Conservation (phyloP, 768 basidiomycete species). For the Xerocomellus chrysenteron region DNA sequence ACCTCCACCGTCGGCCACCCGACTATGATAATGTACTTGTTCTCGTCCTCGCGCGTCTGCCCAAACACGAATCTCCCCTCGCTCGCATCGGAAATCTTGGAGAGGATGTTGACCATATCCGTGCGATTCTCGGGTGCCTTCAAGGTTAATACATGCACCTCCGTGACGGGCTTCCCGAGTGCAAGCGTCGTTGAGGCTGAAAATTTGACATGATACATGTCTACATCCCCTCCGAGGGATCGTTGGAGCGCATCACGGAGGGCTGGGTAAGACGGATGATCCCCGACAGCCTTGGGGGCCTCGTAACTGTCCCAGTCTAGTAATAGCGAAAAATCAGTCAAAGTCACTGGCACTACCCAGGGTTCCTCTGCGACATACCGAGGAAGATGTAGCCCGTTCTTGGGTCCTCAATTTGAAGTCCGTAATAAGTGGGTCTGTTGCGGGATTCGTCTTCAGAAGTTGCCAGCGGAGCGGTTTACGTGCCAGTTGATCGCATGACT, state of each 20-base stretch:
- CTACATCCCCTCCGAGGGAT: neutral
- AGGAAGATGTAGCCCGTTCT: constrained; percentile 14
- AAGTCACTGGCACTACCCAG: too few species aligned
- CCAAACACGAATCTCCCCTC: constrained; percentile 19
- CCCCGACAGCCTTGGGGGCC: constrained; percentile 14
- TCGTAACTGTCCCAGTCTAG: constrained; percentile 30
- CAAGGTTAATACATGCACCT: constrained; percentile 16
- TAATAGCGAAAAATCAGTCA: neutral
- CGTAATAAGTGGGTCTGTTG: constrained; percentile 20
- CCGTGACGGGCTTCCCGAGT: constrained; percentile 23
- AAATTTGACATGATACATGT: constrained; percentile 25
- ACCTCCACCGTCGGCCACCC: constrained; percentile 30
- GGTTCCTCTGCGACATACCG: constrained; percentile 7
- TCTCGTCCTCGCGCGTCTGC: constrained; percentile 19
- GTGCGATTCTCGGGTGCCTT: constrained; percentile 26
- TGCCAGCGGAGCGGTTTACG: too few species aligned
- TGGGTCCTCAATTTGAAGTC: constrained; percentile 19
- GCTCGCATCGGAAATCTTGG: constrained; percentile 12
- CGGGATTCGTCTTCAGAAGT: neutral
- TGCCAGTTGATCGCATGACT: constrained; percentile 1
- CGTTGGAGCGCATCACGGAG: constrained; percentile 7
- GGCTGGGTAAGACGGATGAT: neutral
- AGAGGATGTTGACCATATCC: constrained; percentile 7
- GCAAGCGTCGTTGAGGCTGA: constrained; percentile 7
- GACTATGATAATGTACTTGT: constrained; percentile 14